A percentile compares a stretch with the other conserved stretches of the same genome.
Evolutionary conservation across 805 yeast genomes (phyloP).

Genomic region (Clavispora vitiphila): DNA sequence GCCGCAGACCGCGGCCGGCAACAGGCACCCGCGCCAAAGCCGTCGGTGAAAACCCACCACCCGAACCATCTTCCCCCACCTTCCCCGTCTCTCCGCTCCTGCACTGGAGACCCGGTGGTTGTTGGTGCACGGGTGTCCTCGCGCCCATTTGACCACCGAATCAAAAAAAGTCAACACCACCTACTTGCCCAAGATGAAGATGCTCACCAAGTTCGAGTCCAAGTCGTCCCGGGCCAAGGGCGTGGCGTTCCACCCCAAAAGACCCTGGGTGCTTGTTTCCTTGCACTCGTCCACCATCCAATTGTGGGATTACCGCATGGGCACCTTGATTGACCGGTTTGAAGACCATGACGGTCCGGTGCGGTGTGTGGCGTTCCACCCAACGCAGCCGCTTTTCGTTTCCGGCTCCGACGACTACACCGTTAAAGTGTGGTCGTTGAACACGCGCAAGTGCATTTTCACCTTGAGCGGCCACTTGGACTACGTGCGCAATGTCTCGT

Average conservation of each 20-base stretch:
- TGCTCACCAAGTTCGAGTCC: constrained; percentile 74
- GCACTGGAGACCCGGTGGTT: no score
- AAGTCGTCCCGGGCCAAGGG: constrained; percentile 97
- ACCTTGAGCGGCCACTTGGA: constrained; percentile 92
- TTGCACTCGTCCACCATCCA: constrained; percentile 97
- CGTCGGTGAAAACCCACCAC: no score
- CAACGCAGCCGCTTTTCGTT: constrained; percentile 94
- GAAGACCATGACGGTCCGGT: constrained; percentile 99
- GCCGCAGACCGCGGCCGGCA: no score
- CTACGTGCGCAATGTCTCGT: constrained; percentile 88
- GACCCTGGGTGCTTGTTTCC: constrained; percentile 96
- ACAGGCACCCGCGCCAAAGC: no score
- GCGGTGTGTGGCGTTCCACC: constrained; percentile 92
- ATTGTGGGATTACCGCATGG: constrained; percentile 99
- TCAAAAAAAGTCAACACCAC: constrained; percentile 1
- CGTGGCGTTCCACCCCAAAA: constrained; percentile 91
- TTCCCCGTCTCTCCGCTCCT: neutral
- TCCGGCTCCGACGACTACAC: constrained; percentile 98
- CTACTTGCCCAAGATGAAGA: constrained; percentile 17
- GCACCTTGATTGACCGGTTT: constrained; percentile 89
- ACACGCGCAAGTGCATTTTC: constrained; percentile 85
- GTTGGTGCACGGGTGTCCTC: constrained; percentile 2
- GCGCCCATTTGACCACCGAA: constrained; percentile 3
- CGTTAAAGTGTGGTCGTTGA: constrained; percentile 93
- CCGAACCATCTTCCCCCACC: no score